Conservation (phyloP, 2,329 filamentous ascomycete species). For the Claviceps paspali region DNA sequence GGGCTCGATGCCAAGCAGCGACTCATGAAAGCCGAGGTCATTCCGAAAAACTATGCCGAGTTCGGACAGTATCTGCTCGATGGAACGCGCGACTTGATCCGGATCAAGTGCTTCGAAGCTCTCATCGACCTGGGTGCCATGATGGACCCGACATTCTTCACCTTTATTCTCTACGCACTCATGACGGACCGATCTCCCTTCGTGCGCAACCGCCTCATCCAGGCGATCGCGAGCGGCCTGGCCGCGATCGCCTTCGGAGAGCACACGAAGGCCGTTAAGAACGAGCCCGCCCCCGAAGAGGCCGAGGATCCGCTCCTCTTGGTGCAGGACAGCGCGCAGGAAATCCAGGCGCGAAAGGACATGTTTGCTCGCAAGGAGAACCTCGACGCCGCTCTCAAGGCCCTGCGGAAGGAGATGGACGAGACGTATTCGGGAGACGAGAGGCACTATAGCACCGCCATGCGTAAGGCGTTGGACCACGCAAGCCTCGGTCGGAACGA, state of each 20-base stretch:
- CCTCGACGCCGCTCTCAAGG: slow-evolving; percentile 36
- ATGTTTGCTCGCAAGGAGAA: slow-evolving; percentile 53
- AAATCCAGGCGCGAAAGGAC: slow-evolving; percentile 44
- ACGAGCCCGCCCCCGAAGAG: slow-evolving; percentile 21
- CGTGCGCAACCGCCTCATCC: slow-evolving; percentile 44
- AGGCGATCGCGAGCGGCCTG: slow-evolving; percentile 42
- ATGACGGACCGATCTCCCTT: slow-evolving; percentile 50
- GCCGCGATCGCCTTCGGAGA: slow-evolving; percentile 51
- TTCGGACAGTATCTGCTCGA: slow-evolving; percentile 52
- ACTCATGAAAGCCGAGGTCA: slow-evolving; percentile 49
- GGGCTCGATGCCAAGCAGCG: slow-evolving; percentile 45
- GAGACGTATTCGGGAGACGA: slow-evolving; percentile 24
- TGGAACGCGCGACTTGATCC: slow-evolving; percentile 44
- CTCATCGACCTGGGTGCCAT: slow-evolving; percentile 49
- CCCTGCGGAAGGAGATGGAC: slow-evolving; percentile 28
- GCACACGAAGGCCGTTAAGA: slow-evolving; percentile 29
- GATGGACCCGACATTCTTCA: slow-evolving; percentile 37
- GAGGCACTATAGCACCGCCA: slow-evolving; percentile 24
- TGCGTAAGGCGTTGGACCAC: slow-evolving; percentile 28
- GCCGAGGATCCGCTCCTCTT: slow-evolving; percentile 22
- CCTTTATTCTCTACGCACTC: slow-evolving; percentile 40
- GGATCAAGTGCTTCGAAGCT: slow-evolving; percentile 50
- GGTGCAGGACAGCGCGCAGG: slow-evolving; percentile 26
- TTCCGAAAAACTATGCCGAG: slow-evolving; percentile 35
- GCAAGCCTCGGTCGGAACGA: slow-evolving; percentile 23